Base-by-base conservation (phyloP, 805 yeast species). In the Candida suzukii region DNA sequence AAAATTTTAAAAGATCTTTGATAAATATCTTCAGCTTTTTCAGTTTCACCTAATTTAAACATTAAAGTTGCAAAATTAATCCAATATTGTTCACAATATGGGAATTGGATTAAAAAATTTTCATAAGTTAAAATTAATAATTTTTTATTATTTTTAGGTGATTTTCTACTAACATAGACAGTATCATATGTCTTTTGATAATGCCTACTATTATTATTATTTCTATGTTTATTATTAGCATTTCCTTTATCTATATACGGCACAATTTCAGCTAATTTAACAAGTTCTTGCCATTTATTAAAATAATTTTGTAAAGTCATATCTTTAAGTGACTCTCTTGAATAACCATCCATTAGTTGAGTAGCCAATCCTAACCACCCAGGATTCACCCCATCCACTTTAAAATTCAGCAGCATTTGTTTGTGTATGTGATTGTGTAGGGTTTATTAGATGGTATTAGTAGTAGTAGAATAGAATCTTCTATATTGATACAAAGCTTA, bases 21-120 rank as follows among this genome's bases (percentile, higher is more conserved):
- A 46, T 62, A 77, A 2, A 75, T 54, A 2, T 42, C 45, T 2
- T 56, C 54, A 2, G 76, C 68, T 3, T 45, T 42, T 0, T 57
- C 58, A 1, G 74, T 64, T 38, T 64, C 51, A 1, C 77, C 78
- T 25, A 74, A 52, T 26, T 56, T 59, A 47, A 67, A 72, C 47
- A 70, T 71, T 66, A 70, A 61, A 3, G 57, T 51, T 0, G 83
- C 81, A 52, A 61, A 76, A 30, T 70, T 63, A n/a, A 74, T 58
- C 85, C 85, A 80, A 49, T 75, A 75, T 35, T 72, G 73, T 46
- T 71, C 76, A 25, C 71, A 56, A 5, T 61, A 53, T 0, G 86
- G 85, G 48, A 58, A 78, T 37, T 66, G 64, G 1, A 55, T 54
- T 14, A 79, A 59, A 13, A 78, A 52, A 31, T 69, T 64, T 35